Percentiles rank a stretch among this genome's conserved stretches.
These are phyloP conservation scores for Rhodocollybia butyracea DNA, from an alignment of 768 basidiomycete genomes.

Conservation along the genomic window DNA sequence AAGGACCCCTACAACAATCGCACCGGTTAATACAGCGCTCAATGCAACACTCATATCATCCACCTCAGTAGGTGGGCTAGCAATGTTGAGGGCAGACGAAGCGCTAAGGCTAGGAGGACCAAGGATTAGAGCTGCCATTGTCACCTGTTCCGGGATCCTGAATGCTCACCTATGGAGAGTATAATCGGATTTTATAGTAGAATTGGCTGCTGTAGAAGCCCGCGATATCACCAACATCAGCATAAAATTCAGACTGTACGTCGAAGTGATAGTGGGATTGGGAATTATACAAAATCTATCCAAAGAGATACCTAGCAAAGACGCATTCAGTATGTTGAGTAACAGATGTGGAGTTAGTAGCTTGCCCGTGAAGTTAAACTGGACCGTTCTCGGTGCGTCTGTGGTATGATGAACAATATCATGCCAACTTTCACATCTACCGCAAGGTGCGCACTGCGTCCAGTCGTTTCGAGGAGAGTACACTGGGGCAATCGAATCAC, in stretches of 20 bases:
- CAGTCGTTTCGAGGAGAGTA: neutral
- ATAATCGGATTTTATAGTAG: slow-evolving; percentile 8
- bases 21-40: neutral
- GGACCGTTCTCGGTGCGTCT: neutral
- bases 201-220: neutral
- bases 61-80: no score
- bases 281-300: slow-evolving; percentile 9
- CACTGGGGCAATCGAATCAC: neutral
- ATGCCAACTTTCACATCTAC: slow-evolving; percentile 6
- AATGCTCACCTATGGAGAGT: slow-evolving; percentile 4
- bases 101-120: no score
- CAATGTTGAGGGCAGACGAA: no score
- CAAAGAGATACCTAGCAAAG: neutral
- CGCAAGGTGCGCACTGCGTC: slow-evolving; percentile 1
- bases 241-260: slow-evolving; percentile 1
- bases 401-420: slow-evolving; percentile 7
- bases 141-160: neutral
- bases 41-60: no score
- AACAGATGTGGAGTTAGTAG: neutral
- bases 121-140: no score
- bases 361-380: slow-evolving; percentile 3
- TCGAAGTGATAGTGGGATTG: slow-evolving; percentile 4
- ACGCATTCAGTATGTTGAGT: neutral
- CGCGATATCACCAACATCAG: neutral
- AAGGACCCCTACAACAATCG: neutral